These are phyloP conservation scores for Beta macrorhiza DNA, from an alignment of 179 eudicot species.

Conservation along the genomic window DNA sequence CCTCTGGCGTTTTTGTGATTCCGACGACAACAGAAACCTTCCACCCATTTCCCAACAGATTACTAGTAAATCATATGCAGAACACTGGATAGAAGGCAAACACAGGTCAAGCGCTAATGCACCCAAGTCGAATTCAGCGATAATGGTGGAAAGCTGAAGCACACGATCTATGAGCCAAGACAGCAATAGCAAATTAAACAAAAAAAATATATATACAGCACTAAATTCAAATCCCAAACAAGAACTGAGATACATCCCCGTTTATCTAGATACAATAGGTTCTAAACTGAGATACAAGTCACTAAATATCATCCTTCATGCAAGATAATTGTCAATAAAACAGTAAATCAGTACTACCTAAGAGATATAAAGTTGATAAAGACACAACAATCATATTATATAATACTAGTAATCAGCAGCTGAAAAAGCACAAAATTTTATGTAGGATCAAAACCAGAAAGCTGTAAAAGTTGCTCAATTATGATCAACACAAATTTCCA, in stretches of 20 bases:
- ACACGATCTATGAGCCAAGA: slow-evolving; percentile 12
- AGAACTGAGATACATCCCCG: not conserved
- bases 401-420: not conserved
- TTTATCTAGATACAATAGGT: too few relatives aligned
- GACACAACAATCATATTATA: not conserved
- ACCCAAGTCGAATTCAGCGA: slow-evolving; percentile 13
- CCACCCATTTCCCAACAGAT: slow-evolving; percentile 46
- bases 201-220: not conserved
- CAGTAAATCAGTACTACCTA: not conserved
- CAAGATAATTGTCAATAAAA: not conserved
- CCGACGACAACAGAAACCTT: slow-evolving; percentile 29
- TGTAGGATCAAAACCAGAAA: not conserved
- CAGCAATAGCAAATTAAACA: slow-evolving; percentile 11
- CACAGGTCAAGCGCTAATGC: slow-evolving; percentile 22
- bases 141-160: slow-evolving; percentile 18
- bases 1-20: slow-evolving; percentile 30
- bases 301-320: not conserved
- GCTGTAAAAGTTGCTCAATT: not conserved
- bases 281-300: not conserved
- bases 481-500: not conserved
- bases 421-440: not conserved
- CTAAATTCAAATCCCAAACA: not conserved
- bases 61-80: slow-evolving; percentile 29
- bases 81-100: slow-evolving; percentile 18
- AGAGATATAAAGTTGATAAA: not conserved